phyloP scores from a whole-genome alignment of 179 eudicot genomes.

The Patellifolia procumbens region DNA sequence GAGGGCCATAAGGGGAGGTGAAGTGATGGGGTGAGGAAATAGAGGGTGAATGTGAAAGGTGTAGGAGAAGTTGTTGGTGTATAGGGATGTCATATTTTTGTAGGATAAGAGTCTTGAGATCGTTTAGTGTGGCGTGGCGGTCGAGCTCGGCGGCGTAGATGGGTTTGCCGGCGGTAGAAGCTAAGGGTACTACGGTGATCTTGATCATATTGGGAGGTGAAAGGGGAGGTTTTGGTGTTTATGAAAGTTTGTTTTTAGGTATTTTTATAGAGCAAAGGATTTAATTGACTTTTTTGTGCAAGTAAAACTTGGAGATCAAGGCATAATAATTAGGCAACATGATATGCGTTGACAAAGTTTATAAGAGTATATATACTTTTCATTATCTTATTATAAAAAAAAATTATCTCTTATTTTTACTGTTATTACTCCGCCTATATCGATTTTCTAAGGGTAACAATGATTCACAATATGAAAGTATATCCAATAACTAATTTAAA shows the following conservation, averaged over 20 bases:
- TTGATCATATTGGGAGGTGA: neutral
- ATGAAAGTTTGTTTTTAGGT: neutral
- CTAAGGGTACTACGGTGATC: constrained; percentile 18
- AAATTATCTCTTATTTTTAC: too few relatives aligned
- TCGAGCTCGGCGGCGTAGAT: neutral
- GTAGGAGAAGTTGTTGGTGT: neutral
- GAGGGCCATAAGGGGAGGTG: constrained; percentile 12
- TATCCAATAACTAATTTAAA: too few relatives aligned
- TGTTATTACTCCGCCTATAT: too few relatives aligned
- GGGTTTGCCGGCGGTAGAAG: neutral
- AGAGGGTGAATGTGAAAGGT: neutral
- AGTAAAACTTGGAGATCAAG: constrained; percentile 10
- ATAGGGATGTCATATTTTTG: constrained; percentile 5
- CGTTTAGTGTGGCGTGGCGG: neutral
- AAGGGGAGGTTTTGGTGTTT: neutral
- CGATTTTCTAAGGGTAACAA: too few relatives aligned
- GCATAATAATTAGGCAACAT: neutral
- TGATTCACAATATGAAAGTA: too few relatives aligned
- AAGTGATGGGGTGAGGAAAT: neutral
- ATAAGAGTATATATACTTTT: too few relatives aligned
- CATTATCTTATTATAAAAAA: too few relatives aligned
- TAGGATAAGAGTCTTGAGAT: constrained; percentile 10
- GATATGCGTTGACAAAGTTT: too few relatives aligned
- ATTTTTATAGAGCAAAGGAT: neutral
- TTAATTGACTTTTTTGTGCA: neutral